Conservation (phyloP, 257 asterid genomes). For the Capsicum chinense region DNA sequence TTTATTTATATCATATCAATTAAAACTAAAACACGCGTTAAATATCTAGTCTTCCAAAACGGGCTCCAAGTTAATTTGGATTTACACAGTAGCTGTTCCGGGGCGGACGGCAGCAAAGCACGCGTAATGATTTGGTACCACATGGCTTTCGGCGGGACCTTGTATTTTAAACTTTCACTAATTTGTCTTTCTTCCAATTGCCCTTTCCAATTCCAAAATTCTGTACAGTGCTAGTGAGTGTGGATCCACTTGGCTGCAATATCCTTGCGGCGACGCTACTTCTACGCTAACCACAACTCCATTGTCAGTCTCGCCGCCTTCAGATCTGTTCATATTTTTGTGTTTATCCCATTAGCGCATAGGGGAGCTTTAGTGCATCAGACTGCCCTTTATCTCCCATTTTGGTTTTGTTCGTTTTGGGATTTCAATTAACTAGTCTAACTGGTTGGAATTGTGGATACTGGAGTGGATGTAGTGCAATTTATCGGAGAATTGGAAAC, state of each 20-base stretch:
- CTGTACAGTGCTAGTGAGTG: not conserved
- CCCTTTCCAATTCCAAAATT: not conserved
- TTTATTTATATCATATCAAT: too few species aligned
- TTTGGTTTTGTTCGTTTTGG: not conserved
- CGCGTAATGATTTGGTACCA: constrained; percentile 18
- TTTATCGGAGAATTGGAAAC: constrained; percentile 5
- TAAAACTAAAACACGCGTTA: too few species aligned
- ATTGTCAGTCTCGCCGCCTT: constrained; percentile 3
- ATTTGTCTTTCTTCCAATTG: not conserved
- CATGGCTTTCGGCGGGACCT: constrained; percentile 26
- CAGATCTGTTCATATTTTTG: constrained; percentile 19
- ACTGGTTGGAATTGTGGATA: not conserved
- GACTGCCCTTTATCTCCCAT: not conserved
- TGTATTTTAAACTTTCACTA: not conserved
- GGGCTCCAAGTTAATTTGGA: too few species aligned
- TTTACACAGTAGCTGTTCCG: not conserved
- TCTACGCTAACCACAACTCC: not conserved
- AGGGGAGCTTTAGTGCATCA: too few species aligned
- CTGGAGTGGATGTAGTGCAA: not conserved
- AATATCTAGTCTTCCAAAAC: too few species aligned
- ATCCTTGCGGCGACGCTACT: constrained; percentile 6
- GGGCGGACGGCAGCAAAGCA: not conserved
- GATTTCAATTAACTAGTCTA: not conserved
- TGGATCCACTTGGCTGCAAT: constrained; percentile 2
- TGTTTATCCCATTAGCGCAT: not conserved